These are phyloP conservation scores for Cryphonectria japonica DNA, from an alignment of 2,329 filamentous ascomycete genomes.

Conservation along the genomic window DNA sequence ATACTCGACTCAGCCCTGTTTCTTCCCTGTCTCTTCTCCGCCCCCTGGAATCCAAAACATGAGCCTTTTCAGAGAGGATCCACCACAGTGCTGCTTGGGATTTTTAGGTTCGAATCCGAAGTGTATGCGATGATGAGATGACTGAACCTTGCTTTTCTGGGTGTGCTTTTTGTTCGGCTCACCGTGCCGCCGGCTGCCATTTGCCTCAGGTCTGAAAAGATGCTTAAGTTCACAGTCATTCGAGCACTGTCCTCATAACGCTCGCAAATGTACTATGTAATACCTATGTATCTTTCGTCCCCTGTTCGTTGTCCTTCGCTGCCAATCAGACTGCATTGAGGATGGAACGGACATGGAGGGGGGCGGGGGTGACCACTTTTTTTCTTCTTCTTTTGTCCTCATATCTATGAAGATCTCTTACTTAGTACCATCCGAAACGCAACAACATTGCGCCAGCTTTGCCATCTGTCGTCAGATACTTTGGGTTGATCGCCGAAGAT, in stretches of 20 bases:
- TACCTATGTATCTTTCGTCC: too few species aligned
- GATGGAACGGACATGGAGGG: neutral
- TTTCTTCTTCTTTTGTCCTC: neutral
- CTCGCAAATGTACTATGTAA: too few species aligned
- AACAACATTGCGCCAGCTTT: neutral
- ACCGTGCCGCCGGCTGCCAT: slow-evolving; percentile 9
- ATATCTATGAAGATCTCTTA: neutral
- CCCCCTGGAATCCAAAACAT: neutral
- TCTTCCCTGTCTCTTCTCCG: neutral
- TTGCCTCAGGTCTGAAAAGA: slow-evolving; percentile 23
- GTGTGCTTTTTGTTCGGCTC: slow-evolving; percentile 10
- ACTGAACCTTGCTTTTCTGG: slow-evolving; percentile 1
- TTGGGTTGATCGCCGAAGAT: neutral
- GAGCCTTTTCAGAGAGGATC: neutral
- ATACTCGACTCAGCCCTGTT: slow-evolving; percentile 1
- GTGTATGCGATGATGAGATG: slow-evolving; percentile 23
- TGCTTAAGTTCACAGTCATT: slow-evolving; percentile 20
- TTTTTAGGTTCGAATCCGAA: neutral
- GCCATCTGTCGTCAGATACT: neutral
- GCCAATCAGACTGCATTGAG: neutral
- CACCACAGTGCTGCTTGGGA: slow-evolving; percentile 19
- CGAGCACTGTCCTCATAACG: neutral
- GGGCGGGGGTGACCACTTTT: neutral
- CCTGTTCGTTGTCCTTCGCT: neutral
- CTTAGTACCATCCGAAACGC: neutral